These are phyloP conservation scores for Paecilomyces fulvus DNA, from an alignment of 2,329 filamentous ascomycete species.

Conservation along the genomic window DNA sequence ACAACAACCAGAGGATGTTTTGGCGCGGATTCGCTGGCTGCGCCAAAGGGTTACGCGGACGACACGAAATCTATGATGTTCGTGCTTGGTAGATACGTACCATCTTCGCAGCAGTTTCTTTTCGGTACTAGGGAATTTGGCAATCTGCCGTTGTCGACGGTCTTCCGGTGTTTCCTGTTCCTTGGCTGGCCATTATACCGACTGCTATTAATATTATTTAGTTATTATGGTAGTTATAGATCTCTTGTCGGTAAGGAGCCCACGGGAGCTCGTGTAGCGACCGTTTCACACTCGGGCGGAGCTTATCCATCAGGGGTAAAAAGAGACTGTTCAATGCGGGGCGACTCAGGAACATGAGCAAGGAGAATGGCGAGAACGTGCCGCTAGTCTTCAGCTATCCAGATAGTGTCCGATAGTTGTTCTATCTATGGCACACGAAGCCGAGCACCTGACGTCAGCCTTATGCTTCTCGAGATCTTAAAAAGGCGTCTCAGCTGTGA, in stretches of 20 bases:
- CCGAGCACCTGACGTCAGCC: conserved; percentile 1
- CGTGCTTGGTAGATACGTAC: neutral
- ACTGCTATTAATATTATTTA: neutral
- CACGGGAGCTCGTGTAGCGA: neutral
- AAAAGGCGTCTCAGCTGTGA: too few relatives aligned
- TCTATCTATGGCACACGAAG: neutral
- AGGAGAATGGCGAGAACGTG: neutral
- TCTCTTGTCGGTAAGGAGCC: neutral
- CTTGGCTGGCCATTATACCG: neutral
- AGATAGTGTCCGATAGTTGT: neutral
- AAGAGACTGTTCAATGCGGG: neutral
- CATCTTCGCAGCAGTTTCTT: neutral
- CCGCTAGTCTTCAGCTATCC: neutral
- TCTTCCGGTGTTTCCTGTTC: conserved; percentile 2
- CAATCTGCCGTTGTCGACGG: neutral
- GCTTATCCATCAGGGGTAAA: neutral
- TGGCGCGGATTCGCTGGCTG: conserved; percentile 51
- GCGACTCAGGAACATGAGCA: neutral
- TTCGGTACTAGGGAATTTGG: neutral
- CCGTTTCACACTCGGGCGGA: neutral
- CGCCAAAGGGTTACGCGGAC: conserved; percentile 48
- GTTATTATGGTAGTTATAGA: neutral
- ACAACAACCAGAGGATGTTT: conserved; percentile 77
- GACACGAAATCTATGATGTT: conserved; percentile 15
- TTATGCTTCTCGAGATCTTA: conserved; percentile 3